Evolutionary conservation across 306 rosid genomes (phyloP), one percentile per base, ranked within the genome.

Genomic region (Quercus alba): DNA sequence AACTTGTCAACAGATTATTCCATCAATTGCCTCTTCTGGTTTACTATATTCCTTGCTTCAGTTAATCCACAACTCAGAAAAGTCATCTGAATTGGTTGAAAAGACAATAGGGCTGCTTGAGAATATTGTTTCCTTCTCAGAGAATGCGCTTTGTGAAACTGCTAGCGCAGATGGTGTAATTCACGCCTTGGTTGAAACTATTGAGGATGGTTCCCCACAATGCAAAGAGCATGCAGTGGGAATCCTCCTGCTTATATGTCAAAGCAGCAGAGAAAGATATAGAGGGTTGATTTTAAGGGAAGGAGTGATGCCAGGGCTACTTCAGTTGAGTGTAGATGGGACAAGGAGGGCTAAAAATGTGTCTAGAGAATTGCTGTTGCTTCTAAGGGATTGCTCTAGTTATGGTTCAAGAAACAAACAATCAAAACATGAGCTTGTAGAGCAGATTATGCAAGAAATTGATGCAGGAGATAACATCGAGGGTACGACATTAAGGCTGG

Each of bases 301-400:
- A 63, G 98, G 98, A n/a, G 94, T 86, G 26, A 88, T 93, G 92
- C 97, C 94, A 0, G 93, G 97, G 13, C 81, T 91, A 86, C 97
- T 93, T 81, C 94, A 93, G 90, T 78, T 93, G 80, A 90, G 89
- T 0, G 87, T 89, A 75, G 97, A 91, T 28, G 98, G 98, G 58
- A 90, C 98, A 2, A 12, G 87, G 87, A 78, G 85, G 51, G 94
- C 92, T 12, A 90, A 82, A 78, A 67, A 74, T 18, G 63, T 58
- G 80, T 89, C 98, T 21, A 20, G 76, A 35, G 88, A 93, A 59
- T n/a, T 90, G 85, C 30, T 91, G 80, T 74, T 91, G 64, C 94
- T 91, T 44, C 81, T 91, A 58, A 88, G 93, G 79, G 98, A 90
- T 12, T 73, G 89, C 82, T 78, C 91, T 1, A 78, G 69, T 30